phyloP scores from a whole-genome alignment of 805 yeast species.

The Candida awuae region DNA sequence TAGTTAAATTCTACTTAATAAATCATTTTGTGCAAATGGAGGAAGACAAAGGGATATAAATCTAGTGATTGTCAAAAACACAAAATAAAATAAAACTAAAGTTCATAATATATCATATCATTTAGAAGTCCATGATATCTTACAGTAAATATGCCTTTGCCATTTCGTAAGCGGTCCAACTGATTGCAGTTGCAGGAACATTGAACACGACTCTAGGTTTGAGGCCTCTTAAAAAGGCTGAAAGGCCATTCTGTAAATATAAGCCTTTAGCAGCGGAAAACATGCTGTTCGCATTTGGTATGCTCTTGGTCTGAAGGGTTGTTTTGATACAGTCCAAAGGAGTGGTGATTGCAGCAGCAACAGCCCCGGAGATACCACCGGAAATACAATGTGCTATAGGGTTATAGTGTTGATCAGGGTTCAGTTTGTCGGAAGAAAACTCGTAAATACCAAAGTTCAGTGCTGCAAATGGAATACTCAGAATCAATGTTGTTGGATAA shows the following conservation, averaged over 20 bases:
- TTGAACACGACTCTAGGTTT: slow-evolving; percentile 87
- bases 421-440: slow-evolving; percentile 64
- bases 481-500: slow-evolving; percentile 86
- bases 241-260: slow-evolving; percentile 48
- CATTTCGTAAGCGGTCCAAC: slow-evolving; percentile 98
- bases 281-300: slow-evolving; percentile 56
- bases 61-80: no score
- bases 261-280: slow-evolving; percentile 63
- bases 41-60: neutral
- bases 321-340: slow-evolving; percentile 95
- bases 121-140: no score
- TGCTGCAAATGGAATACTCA: slow-evolving; percentile 93
- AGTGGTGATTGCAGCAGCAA: slow-evolving; percentile 90
- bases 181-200: slow-evolving; percentile 92
- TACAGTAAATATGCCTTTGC: slow-evolving; percentile 63
- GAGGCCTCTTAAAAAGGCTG: slow-evolving; percentile 75
- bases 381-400: slow-evolving; percentile 87
- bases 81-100: no score
- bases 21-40: neutral
- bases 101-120: no score
- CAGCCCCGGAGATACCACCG: slow-evolving; percentile 91
- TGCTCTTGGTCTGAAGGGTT: slow-evolving; percentile 73
- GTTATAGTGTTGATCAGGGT: slow-evolving; percentile 72
- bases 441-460: slow-evolving; percentile 91
- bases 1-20: neutral